A percentile compares a stretch with the other conserved stretches of the same genome.
Evolutionary conservation across 1,284 basidiomycete species (phyloP).

Genomic region (Mycena citricolor): DNA sequence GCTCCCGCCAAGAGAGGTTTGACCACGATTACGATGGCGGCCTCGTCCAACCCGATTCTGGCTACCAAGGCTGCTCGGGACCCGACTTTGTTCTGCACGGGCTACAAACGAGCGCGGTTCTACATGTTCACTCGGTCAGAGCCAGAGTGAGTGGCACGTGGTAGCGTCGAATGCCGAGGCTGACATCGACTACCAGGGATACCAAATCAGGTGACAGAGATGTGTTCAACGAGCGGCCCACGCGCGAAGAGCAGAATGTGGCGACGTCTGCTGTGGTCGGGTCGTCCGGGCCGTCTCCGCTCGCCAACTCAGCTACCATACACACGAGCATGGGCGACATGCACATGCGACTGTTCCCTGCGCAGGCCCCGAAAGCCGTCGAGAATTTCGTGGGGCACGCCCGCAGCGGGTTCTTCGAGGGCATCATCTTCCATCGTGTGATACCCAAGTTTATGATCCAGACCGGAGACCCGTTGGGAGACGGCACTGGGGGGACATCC

Average conservation of each 20-base stretch:
- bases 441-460: constrained; percentile 99
- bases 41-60: constrained; percentile 93
- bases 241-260: constrained; percentile 93
- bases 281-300: constrained; percentile 57
- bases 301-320: constrained; percentile 81
- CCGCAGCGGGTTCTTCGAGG: constrained; percentile 91
- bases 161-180: too few species aligned
- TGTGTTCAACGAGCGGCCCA: constrained; percentile 98
- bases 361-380: constrained; percentile 90
- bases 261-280: constrained; percentile 62
- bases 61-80: constrained; percentile 82
- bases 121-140: constrained; percentile 94
- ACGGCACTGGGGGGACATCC: constrained; percentile 95
- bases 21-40: constrained; percentile 89
- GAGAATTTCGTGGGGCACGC: constrained; percentile 97
- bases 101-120: constrained; percentile 92
- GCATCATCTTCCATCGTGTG: constrained; percentile 94
- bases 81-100: constrained; percentile 92
- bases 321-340: constrained; percentile 98
- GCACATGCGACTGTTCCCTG: constrained; percentile 86
- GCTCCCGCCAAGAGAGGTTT: constrained; percentile 85
- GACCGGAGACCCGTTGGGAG: constrained; percentile 95
- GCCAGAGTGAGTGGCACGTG: constrained; percentile 81
- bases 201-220: constrained; percentile 89
- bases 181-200: constrained; percentile 52